These are phyloP conservation scores for Balakata baccata DNA, from an alignment of 345 rosid species.

Conservation along the genomic window DNA sequence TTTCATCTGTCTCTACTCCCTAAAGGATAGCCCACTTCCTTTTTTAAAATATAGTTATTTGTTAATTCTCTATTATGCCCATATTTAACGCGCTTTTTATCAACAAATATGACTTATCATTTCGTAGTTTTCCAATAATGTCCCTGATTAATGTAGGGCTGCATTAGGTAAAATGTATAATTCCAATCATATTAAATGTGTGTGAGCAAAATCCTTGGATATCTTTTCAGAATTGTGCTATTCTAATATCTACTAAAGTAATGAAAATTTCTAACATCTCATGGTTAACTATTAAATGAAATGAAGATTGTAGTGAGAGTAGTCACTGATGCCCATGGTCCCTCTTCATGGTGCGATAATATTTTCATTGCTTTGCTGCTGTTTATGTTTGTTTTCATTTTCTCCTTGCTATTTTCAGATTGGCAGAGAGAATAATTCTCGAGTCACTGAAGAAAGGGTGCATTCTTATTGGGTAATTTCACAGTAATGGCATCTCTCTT, in stretches of 20 bases:
- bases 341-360: neutral
- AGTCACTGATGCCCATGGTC: neutral
- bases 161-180: too few species aligned
- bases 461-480: conserved; percentile 64
- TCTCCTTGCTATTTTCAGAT: conserved; percentile 38
- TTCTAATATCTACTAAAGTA: neutral
- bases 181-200: too few species aligned
- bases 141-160: too few species aligned
- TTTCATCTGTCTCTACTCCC: too few species aligned
- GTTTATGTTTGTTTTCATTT: conserved; percentile 4
- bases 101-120: too few species aligned
- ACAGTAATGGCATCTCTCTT: conserved; percentile 5
- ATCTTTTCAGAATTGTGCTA: neutral
- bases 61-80: neutral
- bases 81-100: too few species aligned
- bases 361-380: neutral
- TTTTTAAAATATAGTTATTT: neutral
- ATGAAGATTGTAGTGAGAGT: neutral
- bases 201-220: too few species aligned
- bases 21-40: too few species aligned
- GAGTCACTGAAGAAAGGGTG: conserved; percentile 63
- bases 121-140: too few species aligned
- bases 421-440: conserved; percentile 75
- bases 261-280: neutral
- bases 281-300: neutral